Base-by-base conservation (phyloP, 2,329 filamentous ascomycete genomes). In the Fusarium sp. region DNA sequence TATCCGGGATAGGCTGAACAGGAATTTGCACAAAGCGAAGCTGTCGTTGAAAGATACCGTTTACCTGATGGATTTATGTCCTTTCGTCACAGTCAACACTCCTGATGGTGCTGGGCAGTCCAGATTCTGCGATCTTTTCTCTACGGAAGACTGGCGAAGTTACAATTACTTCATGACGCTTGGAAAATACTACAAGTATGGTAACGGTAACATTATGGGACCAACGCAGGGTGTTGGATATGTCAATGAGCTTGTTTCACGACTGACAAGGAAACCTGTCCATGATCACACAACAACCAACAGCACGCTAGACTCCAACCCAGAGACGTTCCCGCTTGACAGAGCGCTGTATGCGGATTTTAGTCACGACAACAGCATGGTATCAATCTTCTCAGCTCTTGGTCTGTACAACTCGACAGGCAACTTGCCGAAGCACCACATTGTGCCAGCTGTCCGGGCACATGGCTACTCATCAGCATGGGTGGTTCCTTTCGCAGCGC, bases 281-380 rank as follows among this genome's bases (percentile, higher is more conserved):
- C 71, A 83, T 1, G 93, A 97, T 76, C 79, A 87, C 59, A 97
- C 93, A 0, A 89, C 84, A 55, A 93, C 90, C 7, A 97, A 97
- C 78, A 82, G 81, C 35, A 97, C 94, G 0, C 84, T 97, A 0
- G 92, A 96, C 76, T 80, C 81, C 7, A 83, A 88, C 59, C 80
- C 85, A 1, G 75, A 79, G 8, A 94, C 92, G 0, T 97, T 97
- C 74, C 94, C 94, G 0, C 81, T 97, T 0, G 84, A 86, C 64
- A 79, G 82, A 43, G 80, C 80, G 13, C 80, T 97, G 2, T 97
- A 96, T 74, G 94, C 93, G 0, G 94, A 97, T 78, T 97, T 97
- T 75, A 92, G 90, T 66, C 94, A 97, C 78, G 94, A 97, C 79
- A 97, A 96, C 77, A 89, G 91, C 75, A 93, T 97, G 89, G 88